Evolutionary conservation across 495 filamentous ascomycete genomes (phyloP).

Genomic region (Chaetomidium leptoderma): DNA sequence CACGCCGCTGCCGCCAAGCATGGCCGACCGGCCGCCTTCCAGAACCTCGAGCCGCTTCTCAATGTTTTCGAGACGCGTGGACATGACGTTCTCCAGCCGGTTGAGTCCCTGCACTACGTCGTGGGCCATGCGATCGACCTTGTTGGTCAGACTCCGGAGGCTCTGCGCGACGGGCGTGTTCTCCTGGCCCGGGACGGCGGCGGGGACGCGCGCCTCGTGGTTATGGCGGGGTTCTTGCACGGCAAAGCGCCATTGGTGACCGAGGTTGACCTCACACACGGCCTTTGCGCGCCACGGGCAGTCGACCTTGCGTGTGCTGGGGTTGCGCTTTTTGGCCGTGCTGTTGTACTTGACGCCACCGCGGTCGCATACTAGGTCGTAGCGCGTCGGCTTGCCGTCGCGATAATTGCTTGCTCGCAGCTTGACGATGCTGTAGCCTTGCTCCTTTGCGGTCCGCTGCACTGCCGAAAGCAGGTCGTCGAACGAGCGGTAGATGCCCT

Average conservation of each 20-base stretch:
- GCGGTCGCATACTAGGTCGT: conserved; percentile 50
- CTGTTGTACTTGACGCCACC: conserved; percentile 52
- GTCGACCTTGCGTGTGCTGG: conserved; percentile 50
- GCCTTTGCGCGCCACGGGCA: conserved; percentile 52
- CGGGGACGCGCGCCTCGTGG: conserved; percentile 44
- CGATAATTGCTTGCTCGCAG: conserved; percentile 50
- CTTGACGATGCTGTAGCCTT: conserved; percentile 50
- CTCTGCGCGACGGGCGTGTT: conserved; percentile 45
- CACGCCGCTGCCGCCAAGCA: conserved; percentile 29
- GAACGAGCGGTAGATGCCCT: conserved; percentile 44
- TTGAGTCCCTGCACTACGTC: conserved; percentile 38
- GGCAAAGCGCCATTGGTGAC: conserved; percentile 49
- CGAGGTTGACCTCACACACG: conserved; percentile 48
- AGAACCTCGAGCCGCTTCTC: conserved; percentile 45
- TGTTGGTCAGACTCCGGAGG: conserved; percentile 44
- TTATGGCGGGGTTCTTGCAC: conserved; percentile 47
- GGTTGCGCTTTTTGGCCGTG: conserved; percentile 51
- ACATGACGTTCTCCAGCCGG: conserved; percentile 23
- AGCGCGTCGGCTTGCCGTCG: conserved; percentile 48
- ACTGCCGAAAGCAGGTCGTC: conserved; percentile 44
- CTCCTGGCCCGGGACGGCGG: conserved; percentile 42
- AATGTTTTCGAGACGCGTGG: conserved; percentile 35
- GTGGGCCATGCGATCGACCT: conserved; percentile 46
- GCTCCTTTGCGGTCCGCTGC: conserved; percentile 45
- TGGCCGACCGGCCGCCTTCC: conserved; percentile 31